phyloP scores from a whole-genome alignment of 495 filamentous ascomycete genomes.

The Daldinia bambusicola region DNA sequence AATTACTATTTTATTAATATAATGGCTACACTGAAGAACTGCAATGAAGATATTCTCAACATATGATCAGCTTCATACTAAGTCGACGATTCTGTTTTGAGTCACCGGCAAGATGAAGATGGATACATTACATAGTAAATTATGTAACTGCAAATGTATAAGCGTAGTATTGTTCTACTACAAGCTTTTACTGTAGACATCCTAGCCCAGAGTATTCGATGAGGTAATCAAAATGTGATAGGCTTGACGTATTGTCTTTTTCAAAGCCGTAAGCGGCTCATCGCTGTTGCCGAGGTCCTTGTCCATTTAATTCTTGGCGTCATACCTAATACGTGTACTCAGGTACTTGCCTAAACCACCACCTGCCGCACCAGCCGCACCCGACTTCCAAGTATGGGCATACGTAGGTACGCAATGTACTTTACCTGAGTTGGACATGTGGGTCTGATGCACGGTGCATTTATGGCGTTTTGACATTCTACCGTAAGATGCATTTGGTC shows the following conservation, averaged over 20 bases:
- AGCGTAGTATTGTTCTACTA: not conserved
- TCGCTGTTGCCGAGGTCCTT: not conserved
- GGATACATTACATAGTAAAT: not conserved
- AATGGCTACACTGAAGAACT: not conserved
- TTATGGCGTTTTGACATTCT: not conserved
- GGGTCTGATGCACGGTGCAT: constrained; percentile 23
- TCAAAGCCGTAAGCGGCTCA: not conserved
- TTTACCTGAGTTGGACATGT: constrained; percentile 1
- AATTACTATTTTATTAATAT: not conserved
- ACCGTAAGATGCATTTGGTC: constrained; percentile 4
- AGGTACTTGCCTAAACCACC: not conserved
- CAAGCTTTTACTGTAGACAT: not conserved
- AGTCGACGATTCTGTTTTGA: constrained; percentile 2
- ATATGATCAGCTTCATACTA: not conserved
- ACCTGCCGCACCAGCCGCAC: not conserved
- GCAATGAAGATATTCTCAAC: not conserved
- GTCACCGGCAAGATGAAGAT: constrained; percentile 23
- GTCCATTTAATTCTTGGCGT: not conserved
- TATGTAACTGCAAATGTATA: not conserved
- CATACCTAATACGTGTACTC: not conserved
- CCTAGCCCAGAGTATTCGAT: not conserved
- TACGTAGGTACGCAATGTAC: too few species aligned
- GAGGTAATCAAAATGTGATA: not conserved
- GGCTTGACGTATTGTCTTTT: not conserved
- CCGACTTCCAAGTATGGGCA: too few species aligned